Evolutionary conservation across 2,329 filamentous ascomycete genomes (phyloP), one percentile per base, ranked within the genome.

Genomic region (Aspergillus unguis): DNA sequence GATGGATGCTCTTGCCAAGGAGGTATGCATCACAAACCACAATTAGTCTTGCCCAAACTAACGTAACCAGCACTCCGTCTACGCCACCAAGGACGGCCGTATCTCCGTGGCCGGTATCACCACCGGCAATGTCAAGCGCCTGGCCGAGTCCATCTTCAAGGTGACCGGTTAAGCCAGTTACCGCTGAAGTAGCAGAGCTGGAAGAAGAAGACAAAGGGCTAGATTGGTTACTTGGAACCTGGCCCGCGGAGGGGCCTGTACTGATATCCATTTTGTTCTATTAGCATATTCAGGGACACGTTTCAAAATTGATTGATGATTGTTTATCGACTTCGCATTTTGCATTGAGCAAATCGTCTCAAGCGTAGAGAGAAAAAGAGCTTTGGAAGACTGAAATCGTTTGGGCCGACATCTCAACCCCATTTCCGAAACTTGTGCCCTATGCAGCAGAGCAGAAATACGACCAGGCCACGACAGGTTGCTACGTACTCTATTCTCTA

Each of bases 1-100:
- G 79, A 96, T 97, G 90, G 88, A 92, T 51, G 79, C 79, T 67
- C 81, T 99, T 58, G 90, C 92, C 62, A 91, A 95, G 80, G 90
- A 97, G 80, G 81, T 83, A 67, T 69, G 77, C 57, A 44, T 27
- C 29, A 17, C 26, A n/a, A 8, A 11, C 17, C 32, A 23, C 23
- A 29, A 42, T 27, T 46, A 41, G 37, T 17, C 11, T 10, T 23
- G n/a, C 31, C 25, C 8, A 17, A 17, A 17, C 35, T 65, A 53
- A 62, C 31, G 32, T 29, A n/a, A 33, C 28, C 40, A 84, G 80
- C 90, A 94, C 82, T 96, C 90, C 56, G 92, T 99, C 66, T 99
- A 99, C 73, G 92, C 92, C 61, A 97, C 94, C 75, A 94, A 90
- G 80, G 77, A 79, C 61, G 79, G 79, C 53, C 74, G 79, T 65